Evolutionary conservation across 202 grass and related monocot genomes (phyloP).

Genomic region (Musa balbisiana): DNA sequence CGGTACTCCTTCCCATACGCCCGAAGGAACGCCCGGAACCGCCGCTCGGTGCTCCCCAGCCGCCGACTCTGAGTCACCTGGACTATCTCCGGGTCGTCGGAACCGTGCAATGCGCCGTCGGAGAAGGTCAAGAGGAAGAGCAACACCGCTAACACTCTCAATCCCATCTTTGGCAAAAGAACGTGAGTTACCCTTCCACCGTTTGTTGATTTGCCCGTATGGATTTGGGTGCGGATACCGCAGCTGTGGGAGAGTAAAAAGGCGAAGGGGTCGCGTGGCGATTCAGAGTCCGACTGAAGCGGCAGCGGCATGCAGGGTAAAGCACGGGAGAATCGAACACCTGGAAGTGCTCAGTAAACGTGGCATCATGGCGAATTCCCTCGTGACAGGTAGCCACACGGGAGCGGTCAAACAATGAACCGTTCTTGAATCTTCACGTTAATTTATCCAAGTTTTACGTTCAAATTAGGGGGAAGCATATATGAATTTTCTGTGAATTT

Average conservation of each 20-base stretch:
- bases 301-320: not conserved
- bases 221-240: not conserved
- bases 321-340: not conserved
- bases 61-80: constrained; percentile 29
- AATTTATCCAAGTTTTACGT: too few species aligned
- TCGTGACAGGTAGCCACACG: too few species aligned
- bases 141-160: not conserved
- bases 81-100: constrained; percentile 13
- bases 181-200: too few species aligned
- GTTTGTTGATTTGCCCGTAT: not conserved
- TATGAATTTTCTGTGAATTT: too few species aligned
- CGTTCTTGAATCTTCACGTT: too few species aligned
- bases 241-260: too few species aligned
- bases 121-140: constrained; percentile 20
- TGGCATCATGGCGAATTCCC: not conserved
- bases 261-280: too few species aligned
- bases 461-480: too few species aligned
- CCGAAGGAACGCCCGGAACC: constrained; percentile 35
- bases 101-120: not conserved
- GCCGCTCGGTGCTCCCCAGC: constrained; percentile 26
- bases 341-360: not conserved
- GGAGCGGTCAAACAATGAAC: too few species aligned
- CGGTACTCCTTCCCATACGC: constrained; percentile 48
- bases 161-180: not conserved
- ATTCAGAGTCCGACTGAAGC: not conserved